phyloP scores from a whole-genome alignment of 129 eudicot species.

The Lonicera japonica region DNA sequence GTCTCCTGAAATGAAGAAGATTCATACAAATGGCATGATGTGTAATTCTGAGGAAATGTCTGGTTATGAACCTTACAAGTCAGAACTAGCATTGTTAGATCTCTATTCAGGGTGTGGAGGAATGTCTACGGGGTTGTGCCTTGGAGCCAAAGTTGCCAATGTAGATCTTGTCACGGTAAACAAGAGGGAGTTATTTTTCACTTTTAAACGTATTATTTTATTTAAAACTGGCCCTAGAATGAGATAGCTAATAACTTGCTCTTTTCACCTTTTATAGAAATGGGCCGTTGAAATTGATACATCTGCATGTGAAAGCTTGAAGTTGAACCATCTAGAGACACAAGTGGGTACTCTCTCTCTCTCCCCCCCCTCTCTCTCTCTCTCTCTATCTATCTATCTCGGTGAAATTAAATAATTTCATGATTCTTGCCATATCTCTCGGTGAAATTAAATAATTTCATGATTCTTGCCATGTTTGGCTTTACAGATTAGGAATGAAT shows the following conservation, averaged over 20 bases:
- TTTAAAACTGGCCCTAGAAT: constrained; percentile 1
- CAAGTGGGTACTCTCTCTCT: constrained; percentile 40
- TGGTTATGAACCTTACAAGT: constrained; percentile 14
- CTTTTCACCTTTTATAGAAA: constrained; percentile 32
- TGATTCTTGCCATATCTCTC: too few species aligned
- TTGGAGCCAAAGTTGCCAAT: constrained; percentile 51
- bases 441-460: not conserved
- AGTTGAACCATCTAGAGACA: constrained; percentile 52
- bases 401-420: not conserved
- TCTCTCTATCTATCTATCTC: too few species aligned
- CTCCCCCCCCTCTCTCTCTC: constrained; percentile 8
- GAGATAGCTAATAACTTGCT: constrained; percentile 9
- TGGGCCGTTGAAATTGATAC: constrained; percentile 70
- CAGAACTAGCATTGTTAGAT: constrained; percentile 47
- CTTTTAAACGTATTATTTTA: not conserved
- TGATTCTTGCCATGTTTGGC: too few species aligned
- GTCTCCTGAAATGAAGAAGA: constrained; percentile 21
- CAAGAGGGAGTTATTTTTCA: not conserved
- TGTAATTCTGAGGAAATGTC: constrained; percentile 19
- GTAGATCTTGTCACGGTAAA: constrained; percentile 47
- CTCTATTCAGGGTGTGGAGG: constrained; percentile 77
- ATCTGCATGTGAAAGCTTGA: constrained; percentile 66
- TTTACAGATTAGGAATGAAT: constrained; percentile 61
- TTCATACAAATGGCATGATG: constrained; percentile 15
- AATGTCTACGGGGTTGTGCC: constrained; percentile 67